Conservation (phyloP, 495 filamentous ascomycete genomes). For the Penicillium cinerascens region DNA sequence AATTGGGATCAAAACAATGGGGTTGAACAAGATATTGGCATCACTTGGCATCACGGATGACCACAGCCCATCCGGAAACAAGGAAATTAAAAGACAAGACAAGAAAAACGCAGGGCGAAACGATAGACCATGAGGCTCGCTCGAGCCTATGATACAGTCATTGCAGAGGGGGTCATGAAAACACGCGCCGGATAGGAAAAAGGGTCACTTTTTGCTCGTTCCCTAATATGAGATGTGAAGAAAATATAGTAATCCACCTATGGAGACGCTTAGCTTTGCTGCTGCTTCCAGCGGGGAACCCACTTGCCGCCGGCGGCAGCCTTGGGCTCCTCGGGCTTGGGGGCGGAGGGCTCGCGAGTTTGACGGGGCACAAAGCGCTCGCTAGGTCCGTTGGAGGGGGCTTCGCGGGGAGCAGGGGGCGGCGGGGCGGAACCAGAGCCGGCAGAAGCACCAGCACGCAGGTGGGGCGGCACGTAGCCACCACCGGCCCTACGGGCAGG, state of each 20-base stretch:
- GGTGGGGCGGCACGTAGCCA: slow-evolving; percentile 51
- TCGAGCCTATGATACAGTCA: slow-evolving; percentile 30
- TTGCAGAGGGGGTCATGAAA: slow-evolving; percentile 29
- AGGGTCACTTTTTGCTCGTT: slow-evolving; percentile 29
- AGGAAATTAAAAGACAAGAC: slow-evolving; percentile 19
- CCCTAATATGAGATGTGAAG: slow-evolving; percentile 20
- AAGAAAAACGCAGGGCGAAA: slow-evolving; percentile 12
- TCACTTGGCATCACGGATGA: slow-evolving; percentile 28
- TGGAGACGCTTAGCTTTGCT: slow-evolving; percentile 32
- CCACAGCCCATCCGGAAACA: slow-evolving; percentile 13
- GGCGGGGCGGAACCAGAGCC: slow-evolving; percentile 31
- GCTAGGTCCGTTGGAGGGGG: slow-evolving; percentile 23
- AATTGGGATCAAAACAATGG: slow-evolving; percentile 8
- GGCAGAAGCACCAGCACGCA: slow-evolving; percentile 35
- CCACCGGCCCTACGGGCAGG: slow-evolving; percentile 32
- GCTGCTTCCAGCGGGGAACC: slow-evolving; percentile 46
- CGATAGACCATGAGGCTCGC: slow-evolving; percentile 12
- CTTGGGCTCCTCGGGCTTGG: slow-evolving; percentile 35
- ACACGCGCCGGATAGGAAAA: slow-evolving; percentile 29
- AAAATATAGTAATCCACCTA: slow-evolving; percentile 13
- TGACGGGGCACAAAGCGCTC: slow-evolving; percentile 40
- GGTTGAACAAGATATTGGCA: slow-evolving; percentile 20
- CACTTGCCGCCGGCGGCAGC: slow-evolving; percentile 30
- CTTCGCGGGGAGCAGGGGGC: slow-evolving; percentile 15
- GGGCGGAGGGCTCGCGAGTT: slow-evolving; percentile 33